phyloP scores from a whole-genome alignment of 2,329 filamentous ascomycete genomes.

The Cryoendolithus antarcticus region DNA sequence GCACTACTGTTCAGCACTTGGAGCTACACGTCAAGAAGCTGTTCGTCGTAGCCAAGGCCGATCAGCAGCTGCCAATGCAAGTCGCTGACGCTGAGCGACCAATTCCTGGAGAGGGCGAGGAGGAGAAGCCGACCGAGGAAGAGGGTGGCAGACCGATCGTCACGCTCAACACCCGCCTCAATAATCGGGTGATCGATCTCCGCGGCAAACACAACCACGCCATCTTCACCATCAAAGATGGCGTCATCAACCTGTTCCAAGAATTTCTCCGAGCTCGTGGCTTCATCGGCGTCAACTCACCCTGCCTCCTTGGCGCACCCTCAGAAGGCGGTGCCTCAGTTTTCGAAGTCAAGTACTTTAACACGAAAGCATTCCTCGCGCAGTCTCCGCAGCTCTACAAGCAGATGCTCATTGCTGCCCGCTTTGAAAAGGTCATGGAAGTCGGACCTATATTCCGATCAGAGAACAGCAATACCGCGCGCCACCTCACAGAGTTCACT shows the following conservation, averaged over 20 bases:
- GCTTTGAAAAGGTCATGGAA: constrained; percentile 65
- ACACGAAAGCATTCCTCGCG: constrained; percentile 65
- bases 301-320: constrained; percentile 77
- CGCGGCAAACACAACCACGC: constrained; percentile 84
- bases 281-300: constrained; percentile 78
- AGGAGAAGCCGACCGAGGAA: constrained; percentile 36
- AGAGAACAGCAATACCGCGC: constrained; percentile 74
- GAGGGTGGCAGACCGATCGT: constrained; percentile 55
- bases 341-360: constrained; percentile 84
- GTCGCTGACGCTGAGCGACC: constrained; percentile 41
- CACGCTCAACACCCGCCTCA: constrained; percentile 69
- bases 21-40: constrained; percentile 85
- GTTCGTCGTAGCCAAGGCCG: constrained; percentile 59
- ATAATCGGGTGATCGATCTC: constrained; percentile 89
- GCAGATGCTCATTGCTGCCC: constrained; percentile 71
- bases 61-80: constrained; percentile 48
- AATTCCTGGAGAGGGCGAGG: constrained; percentile 34
- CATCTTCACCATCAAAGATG: constrained; percentile 59
- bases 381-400: constrained; percentile 81
- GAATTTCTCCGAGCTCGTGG: constrained; percentile 64
- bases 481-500: constrained; percentile 81
- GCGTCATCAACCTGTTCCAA: constrained; percentile 57
- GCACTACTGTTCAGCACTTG: constrained; percentile 62
- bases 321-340: constrained; percentile 90
- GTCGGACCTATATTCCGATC: constrained; percentile 73